These are phyloP conservation scores for Thraustotheca clavata DNA, from an alignment of 352 stramenopile species.

Conservation along the genomic window DNA sequence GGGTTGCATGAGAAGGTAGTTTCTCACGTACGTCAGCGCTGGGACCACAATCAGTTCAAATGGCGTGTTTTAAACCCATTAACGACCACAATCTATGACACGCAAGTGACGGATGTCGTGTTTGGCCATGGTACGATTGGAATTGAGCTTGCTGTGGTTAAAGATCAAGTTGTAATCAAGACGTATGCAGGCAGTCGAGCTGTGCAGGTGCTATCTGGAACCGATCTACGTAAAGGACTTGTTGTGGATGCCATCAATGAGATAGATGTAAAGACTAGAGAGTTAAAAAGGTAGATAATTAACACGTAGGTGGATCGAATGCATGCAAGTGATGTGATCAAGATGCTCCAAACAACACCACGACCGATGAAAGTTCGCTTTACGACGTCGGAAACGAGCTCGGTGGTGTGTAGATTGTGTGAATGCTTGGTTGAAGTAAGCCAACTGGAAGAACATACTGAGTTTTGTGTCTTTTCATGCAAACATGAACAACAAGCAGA, in stretches of 20 bases:
- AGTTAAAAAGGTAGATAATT: background rate
- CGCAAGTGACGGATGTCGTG: constrained; percentile 56
- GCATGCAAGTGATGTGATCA: constrained; percentile 44
- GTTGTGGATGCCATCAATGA: constrained; percentile 61
- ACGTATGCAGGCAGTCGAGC: constrained; percentile 29
- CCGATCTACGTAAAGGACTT: constrained; percentile 39
- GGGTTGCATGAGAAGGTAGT: constrained; percentile 24
- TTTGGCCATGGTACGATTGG: constrained; percentile 66
- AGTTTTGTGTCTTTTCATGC: constrained; percentile 72
- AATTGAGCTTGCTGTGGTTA: constrained; percentile 61
- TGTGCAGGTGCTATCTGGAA: constrained; percentile 34
- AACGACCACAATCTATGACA: constrained; percentile 24
- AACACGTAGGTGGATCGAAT: constrained; percentile 25
- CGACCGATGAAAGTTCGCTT: constrained; percentile 66
- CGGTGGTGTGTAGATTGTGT: constrained; percentile 74
- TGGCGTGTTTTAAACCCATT: constrained; percentile 26
- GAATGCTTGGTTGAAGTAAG: constrained; percentile 62
- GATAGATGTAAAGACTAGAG: background rate
- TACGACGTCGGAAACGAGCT: constrained; percentile 29
- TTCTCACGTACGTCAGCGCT: constrained; percentile 39
- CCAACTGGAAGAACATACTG: constrained; percentile 61
- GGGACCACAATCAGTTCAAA: constrained; percentile 50
- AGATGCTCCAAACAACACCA: constrained; percentile 45
- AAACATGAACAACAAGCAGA: constrained; percentile 67
- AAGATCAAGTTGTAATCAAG: constrained; percentile 54